These are phyloP conservation scores for Penicillium sp. DNA, from an alignment of 2,329 filamentous ascomycete species.

Conservation along the genomic window DNA sequence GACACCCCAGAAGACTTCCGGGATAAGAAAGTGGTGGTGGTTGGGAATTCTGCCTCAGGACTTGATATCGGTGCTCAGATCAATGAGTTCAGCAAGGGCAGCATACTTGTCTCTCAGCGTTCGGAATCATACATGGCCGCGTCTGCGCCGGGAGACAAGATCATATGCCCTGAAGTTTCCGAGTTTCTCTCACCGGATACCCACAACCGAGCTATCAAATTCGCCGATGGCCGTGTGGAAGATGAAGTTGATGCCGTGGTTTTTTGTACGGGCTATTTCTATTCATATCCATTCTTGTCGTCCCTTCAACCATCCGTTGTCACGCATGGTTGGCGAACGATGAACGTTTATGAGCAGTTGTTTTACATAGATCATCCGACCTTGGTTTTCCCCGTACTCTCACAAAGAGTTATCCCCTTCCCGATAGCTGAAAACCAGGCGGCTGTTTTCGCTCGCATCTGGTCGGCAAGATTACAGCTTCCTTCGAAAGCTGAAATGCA, in stretches of 20 bases:
- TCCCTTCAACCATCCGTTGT: conserved; percentile 60
- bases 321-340: conserved; percentile 70
- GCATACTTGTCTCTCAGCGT: conserved; percentile 67
- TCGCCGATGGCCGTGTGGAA: conserved; percentile 69
- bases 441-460: conserved; percentile 75
- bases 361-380: conserved; percentile 78
- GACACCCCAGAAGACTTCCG: conserved; percentile 66
- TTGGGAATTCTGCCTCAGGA: conserved; percentile 84
- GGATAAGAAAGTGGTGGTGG: conserved; percentile 76
- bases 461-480: conserved; percentile 70
- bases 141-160: conserved; percentile 55
- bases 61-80: conserved; percentile 83
- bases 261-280: conserved; percentile 91
- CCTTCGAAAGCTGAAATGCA: conserved; percentile 69
- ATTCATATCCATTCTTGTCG: conserved; percentile 74
- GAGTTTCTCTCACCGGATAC: conserved; percentile 57
- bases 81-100: conserved; percentile 59
- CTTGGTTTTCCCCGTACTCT: conserved; percentile 74
- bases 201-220: conserved; percentile 64
- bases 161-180: conserved; percentile 59
- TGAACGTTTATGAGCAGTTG: conserved; percentile 77
- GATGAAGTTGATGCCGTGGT: conserved; percentile 73
- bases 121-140: conserved; percentile 53
- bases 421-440: conserved; percentile 78
- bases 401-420: conserved; percentile 87